These are phyloP conservation scores for Dryadomyces quercus-mongolicae DNA, from an alignment of 2,329 filamentous ascomycete genomes.

Conservation along the genomic window DNA sequence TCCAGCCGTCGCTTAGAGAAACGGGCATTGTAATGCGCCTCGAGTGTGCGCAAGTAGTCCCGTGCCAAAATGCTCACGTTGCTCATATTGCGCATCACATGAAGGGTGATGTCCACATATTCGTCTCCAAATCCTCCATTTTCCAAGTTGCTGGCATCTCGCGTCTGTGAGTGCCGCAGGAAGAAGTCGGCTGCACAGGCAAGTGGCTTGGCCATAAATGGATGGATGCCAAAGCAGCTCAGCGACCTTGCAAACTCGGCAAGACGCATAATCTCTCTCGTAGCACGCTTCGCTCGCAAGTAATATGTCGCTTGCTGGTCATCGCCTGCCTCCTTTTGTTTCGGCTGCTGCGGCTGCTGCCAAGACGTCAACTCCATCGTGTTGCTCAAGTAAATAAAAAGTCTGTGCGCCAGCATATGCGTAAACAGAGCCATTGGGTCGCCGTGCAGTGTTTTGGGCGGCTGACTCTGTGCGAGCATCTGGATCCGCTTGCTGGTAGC, in stretches of 20 bases:
- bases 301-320: neutral
- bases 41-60: neutral
- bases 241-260: neutral
- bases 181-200: neutral
- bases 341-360: neutral
- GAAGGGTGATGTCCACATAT: neutral
- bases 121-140: neutral
- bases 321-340: neutral
- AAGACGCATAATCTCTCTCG: neutral
- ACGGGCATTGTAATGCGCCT: neutral
- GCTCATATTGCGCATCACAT: neutral
- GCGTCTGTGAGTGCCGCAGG: too few species aligned
- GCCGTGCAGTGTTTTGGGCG: neutral
- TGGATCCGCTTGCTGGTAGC: neutral
- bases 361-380: neutral
- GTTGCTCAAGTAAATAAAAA: neutral
- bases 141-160: neutral
- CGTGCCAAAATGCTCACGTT: neutral
- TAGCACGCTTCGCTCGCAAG: too few species aligned
- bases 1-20: too few species aligned
- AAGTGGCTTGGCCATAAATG: neutral
- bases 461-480: neutral
- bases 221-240: neutral
- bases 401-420: neutral
- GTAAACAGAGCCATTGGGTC: neutral